A percentile compares a stretch with the other conserved stretches of the same genome.
These are phyloP conservation scores for Naganishia randhawae DNA, from an alignment of 768 basidiomycete genomes.

Conservation along the genomic window DNA sequence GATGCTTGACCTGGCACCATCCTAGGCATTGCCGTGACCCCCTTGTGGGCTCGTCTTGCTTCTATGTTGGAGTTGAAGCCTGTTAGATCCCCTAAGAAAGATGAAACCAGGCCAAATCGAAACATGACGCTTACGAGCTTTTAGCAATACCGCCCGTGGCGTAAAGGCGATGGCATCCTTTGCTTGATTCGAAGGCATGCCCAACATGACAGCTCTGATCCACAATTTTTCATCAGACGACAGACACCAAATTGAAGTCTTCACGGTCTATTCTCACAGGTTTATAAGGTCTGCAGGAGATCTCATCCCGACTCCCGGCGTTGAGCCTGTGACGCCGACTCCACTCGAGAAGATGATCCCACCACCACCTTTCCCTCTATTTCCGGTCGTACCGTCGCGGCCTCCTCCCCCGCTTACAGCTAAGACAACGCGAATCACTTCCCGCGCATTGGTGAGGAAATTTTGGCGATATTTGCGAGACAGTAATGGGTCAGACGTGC, in stretches of 20 bases:
- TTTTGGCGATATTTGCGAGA: slow-evolving; percentile 42
- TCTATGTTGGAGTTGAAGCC: slow-evolving; percentile 30
- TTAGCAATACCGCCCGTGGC: slow-evolving; percentile 40
- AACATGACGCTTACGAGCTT: slow-evolving; percentile 42
- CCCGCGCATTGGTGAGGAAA: slow-evolving; percentile 47
- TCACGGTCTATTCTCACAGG: slow-evolving; percentile 33
- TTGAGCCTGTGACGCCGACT: slow-evolving; percentile 32
- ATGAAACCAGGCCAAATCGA: not conserved
- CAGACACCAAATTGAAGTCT: not conserved
- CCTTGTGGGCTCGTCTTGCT: slow-evolving; percentile 44
- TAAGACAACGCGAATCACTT: slow-evolving; percentile 41
- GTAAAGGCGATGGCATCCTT: slow-evolving; percentile 41
- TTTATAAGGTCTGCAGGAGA: slow-evolving; percentile 48
- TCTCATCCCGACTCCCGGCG: slow-evolving; percentile 34
- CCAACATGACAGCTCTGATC: slow-evolving; percentile 41
- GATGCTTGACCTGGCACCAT: slow-evolving; percentile 27
- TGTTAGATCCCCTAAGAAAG: not conserved
- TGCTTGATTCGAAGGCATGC: slow-evolving; percentile 49
- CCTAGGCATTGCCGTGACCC: slow-evolving; percentile 38
- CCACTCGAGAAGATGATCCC: slow-evolving; percentile 42
- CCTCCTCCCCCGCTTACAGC: slow-evolving; percentile 27
- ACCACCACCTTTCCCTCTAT: slow-evolving; percentile 40
- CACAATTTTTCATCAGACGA: not conserved
- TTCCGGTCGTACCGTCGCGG: slow-evolving; percentile 20
- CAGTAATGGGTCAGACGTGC: slow-evolving; percentile 36